Evolutionary conservation across 2,329 filamentous ascomycete genomes (phyloP), one percentile per base, ranked within the genome.

Genomic region (Colletotrichum spinosum): DNA sequence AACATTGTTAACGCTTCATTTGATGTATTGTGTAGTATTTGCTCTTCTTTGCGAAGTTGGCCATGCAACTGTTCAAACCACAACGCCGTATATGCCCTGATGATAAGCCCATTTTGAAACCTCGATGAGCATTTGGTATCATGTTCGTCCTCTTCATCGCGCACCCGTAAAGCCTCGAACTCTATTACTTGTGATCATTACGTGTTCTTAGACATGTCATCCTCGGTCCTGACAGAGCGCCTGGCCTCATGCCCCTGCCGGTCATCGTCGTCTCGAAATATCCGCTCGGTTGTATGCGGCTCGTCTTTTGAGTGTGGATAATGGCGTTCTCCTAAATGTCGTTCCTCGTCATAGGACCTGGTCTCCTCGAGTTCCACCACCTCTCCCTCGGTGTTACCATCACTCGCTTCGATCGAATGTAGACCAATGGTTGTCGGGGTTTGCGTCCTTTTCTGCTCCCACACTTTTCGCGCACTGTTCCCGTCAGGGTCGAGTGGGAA

Each of bases 401-500:
- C 51, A 3, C 8, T 51, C 1, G 5, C 12, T 8, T 52, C 39
- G 2, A 17, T 12, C 13, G 62, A 48, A 2, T 51, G 38, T 4
- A 37, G 9, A 3, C 46, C 57, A 2, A 48, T 51, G 3, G 56
- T 55, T 0, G 57, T 55, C n/a, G 56, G 46, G 11, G 56, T 61
- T 1, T 37, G 52, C 2, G 39, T 15, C 15, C 56, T 15, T 5
- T 44, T 37, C 17, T 61, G 62, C 25, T 61, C 62, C 62, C 62
- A 55, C 1, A 15, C 46, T 33, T 61, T 61, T 15, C 52, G 33
- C 11, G 39, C 46, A 25, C 51, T 61, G 35, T 38, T 61, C 1
- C 62, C 62, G 17, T 65, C 62, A 0, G 57, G 62, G 6, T 65
- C 62, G 12, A 65, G 57, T 5, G 62, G 62, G 6, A 55, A 8